Evolutionary conservation across 2,329 filamentous ascomycete species (phyloP).

Genomic region (Zopfia rhizophila): DNA sequence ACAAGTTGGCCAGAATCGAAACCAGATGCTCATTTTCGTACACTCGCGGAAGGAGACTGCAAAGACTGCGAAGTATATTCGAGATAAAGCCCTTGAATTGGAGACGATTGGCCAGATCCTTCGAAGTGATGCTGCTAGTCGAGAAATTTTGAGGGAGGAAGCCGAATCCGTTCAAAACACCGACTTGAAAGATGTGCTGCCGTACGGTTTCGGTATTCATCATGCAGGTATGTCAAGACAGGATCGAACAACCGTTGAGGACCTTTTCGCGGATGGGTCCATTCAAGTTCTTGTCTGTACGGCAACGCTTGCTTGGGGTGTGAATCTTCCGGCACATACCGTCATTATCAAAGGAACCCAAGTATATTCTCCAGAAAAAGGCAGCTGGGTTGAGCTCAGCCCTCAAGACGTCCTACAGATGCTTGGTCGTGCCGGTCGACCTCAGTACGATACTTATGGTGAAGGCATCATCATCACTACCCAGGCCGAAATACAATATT

Average conservation of each 20-base stretch:
- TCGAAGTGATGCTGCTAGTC: conserved; percentile 88
- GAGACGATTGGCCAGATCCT: conserved; percentile 97
- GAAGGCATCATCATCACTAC: conserved; percentile 99
- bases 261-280: conserved; percentile 88
- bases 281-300: conserved; percentile 97
- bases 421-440: conserved; percentile 95
- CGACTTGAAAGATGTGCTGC: conserved; percentile 91
- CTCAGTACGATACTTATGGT: conserved; percentile 96
- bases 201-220: conserved; percentile 97
- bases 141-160: conserved; percentile 88
- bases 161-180: conserved; percentile 83
- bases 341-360: conserved; percentile 99
- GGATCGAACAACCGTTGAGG: conserved; percentile 95
- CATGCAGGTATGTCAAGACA: conserved; percentile 96
- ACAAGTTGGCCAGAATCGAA: conserved; percentile 89
- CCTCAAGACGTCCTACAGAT: conserved; percentile 98
- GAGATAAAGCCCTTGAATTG: conserved; percentile 95
- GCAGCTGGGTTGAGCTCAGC: conserved; percentile 97
- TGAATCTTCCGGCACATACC: conserved; percentile 96
- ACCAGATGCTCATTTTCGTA: conserved; percentile 99
- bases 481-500: conserved; percentile 95
- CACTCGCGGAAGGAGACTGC: conserved; percentile 98
- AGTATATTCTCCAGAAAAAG: conserved; percentile 97
- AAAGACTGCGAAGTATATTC: conserved; percentile 95
- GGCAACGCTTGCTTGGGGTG: conserved; percentile 98